phyloP scores from a whole-genome alignment of 257 asterid species.

The Buddleja alternifolia region DNA sequence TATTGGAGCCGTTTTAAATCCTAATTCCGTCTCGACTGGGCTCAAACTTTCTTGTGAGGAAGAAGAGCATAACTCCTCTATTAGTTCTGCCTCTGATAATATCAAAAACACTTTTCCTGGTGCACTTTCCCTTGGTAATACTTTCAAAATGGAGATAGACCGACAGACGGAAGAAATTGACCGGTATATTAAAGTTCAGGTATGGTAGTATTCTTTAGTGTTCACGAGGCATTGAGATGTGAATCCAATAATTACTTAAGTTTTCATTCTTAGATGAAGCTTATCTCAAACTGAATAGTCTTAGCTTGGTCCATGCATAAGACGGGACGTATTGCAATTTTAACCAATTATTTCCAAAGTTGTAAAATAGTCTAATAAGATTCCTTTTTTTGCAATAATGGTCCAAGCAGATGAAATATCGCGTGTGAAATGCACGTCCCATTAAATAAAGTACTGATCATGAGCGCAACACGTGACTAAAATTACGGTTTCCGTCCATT shows the following conservation, averaged over 20 bases:
- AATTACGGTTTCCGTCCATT: no score
- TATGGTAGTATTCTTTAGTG: no score
- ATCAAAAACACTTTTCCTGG: constrained; percentile 35
- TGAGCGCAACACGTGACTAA: no score
- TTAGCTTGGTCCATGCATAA: no score
- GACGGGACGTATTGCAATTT: no score
- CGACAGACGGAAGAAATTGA: constrained; percentile 59
- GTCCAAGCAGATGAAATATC: no score
- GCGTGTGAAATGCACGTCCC: no score
- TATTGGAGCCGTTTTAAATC: constrained; percentile 51
- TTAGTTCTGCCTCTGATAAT: constrained; percentile 51
- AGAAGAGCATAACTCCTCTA: constrained; percentile 56
- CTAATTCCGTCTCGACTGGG: constrained; percentile 68
- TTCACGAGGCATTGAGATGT: neutral
- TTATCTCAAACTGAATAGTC: neutral
- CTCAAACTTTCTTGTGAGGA: constrained; percentile 65
- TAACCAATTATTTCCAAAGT: no score
- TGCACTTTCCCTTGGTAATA: constrained; percentile 39
- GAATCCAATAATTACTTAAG: neutral
- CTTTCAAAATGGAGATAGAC: constrained; percentile 55
- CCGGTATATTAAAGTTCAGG: constrained; percentile 66
- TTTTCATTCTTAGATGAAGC: neutral
- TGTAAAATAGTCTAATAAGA: no score
- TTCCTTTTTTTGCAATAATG: no score
- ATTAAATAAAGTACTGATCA: no score